Conservation (phyloP, 1,284 basidiomycete genomes). For the Coniophora puteana region DNA sequence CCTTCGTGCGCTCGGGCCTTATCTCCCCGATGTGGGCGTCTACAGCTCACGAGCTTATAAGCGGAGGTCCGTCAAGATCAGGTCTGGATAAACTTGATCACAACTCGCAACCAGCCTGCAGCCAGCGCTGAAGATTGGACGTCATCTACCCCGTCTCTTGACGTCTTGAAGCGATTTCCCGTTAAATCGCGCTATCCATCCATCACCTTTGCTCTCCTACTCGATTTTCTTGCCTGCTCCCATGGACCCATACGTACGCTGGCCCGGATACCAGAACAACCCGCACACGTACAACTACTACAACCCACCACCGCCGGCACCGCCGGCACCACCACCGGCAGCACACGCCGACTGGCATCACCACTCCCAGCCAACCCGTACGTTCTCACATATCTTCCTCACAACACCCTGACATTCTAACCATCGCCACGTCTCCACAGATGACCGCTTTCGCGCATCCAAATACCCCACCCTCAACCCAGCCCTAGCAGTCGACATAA, state of each 20-base stretch:
- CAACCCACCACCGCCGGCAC: background rate
- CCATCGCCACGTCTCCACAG: conserved; percentile 9
- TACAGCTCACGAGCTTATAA: no score
- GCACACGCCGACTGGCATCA: conserved; percentile 2
- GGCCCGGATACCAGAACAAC: conserved; percentile 24
- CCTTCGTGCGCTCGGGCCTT: no score
- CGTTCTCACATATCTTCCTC: background rate
- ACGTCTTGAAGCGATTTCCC: no score
- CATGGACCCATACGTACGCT: conserved; percentile 21
- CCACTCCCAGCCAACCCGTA: background rate
- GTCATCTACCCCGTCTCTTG: no score
- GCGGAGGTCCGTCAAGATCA: no score
- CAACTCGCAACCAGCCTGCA: no score
- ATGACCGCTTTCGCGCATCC: conserved; percentile 10
- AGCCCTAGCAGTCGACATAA: conserved; percentile 46
- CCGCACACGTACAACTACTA: conserved; percentile 15
- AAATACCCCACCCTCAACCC: conserved; percentile 45
- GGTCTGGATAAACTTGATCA: no score
- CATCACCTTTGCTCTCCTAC: no score
- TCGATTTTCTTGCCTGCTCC: no score
- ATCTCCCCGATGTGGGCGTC: no score
- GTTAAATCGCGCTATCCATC: no score
- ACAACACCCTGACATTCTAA: background rate
- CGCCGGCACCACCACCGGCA: background rate
- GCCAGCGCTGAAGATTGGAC: no score